Percentiles rank a stretch among this genome's conserved stretches.
Evolutionary conservation across 768 basidiomycete genomes (phyloP).

Genomic region (Agaricus blazei): DNA sequence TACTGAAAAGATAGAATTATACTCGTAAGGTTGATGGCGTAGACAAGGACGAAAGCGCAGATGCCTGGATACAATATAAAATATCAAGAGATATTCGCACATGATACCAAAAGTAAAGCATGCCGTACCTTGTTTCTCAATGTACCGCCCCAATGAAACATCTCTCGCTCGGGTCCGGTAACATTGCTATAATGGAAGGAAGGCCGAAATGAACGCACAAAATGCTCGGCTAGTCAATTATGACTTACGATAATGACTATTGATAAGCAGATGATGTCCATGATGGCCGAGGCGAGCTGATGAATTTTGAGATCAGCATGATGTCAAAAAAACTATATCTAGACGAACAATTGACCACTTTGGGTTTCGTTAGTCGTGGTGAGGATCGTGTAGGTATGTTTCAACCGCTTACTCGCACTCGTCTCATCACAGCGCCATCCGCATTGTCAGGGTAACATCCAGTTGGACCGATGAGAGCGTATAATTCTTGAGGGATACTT

Average conservation of each 20-base stretch:
- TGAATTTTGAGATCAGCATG: neutral
- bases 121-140: slow-evolving; percentile 30
- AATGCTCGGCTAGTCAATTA: neutral
- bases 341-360: slow-evolving; percentile 19
- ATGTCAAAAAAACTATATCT: neutral
- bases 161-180: slow-evolving; percentile 20
- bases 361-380: neutral
- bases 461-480: slow-evolving; percentile 19
- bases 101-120: neutral
- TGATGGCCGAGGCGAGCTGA: slow-evolving; percentile 29
- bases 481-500: slow-evolving; percentile 18
- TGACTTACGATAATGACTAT: slow-evolving; percentile 28
- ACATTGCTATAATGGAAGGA: slow-evolving; percentile 16
- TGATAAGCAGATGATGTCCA: slow-evolving; percentile 32
- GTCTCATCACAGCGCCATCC: slow-evolving; percentile 21
- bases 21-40: slow-evolving; percentile 23
- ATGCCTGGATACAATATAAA: slow-evolving; percentile 20
- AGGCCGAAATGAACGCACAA: slow-evolving; percentile 14
- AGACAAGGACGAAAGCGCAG: slow-evolving; percentile 25
- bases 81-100: neutral
- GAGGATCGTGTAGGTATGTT: neutral
- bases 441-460: slow-evolving; percentile 38
- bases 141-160: slow-evolving; percentile 28
- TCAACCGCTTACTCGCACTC: slow-evolving; percentile 26
- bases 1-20: slow-evolving; percentile 30